Evolutionary conservation across 2,329 filamentous ascomycete species (phyloP).

Genomic region (Daldinia sp.): DNA sequence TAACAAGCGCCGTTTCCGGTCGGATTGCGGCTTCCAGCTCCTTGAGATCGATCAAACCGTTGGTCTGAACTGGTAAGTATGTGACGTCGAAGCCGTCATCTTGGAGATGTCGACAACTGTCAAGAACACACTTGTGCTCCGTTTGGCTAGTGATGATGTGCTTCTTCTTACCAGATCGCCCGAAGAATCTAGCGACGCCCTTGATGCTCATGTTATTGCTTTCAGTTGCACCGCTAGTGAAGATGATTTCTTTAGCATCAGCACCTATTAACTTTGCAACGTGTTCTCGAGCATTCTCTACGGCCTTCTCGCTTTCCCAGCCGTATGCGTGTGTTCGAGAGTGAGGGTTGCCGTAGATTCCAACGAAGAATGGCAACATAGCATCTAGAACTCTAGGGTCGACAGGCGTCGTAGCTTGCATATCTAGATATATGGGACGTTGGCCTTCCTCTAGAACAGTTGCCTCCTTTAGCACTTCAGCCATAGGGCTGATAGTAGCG

Average conservation of each 20-base stretch:
- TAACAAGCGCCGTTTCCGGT: conserved; percentile 90
- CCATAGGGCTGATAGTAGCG: conserved; percentile 81
- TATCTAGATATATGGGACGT: conserved; percentile 95
- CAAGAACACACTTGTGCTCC: conserved; percentile 98
- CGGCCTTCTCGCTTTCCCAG: conserved; percentile 96
- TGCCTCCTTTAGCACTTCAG: conserved; percentile 88
- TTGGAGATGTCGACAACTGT: conserved; percentile 95
- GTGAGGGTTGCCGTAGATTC: conserved; percentile 95
- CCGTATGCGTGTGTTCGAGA: conserved; percentile 97
- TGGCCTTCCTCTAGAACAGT: conserved; percentile 92
- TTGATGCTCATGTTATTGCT: conserved; percentile 99
- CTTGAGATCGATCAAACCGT: conserved; percentile 84
- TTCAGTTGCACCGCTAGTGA: conserved; percentile 97
- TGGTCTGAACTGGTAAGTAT: conserved; percentile 89
- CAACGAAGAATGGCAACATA: conserved; percentile 94
- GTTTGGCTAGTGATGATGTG: conserved; percentile 98
- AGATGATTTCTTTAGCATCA: conserved; percentile 97
- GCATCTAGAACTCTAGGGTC: conserved; percentile 94
- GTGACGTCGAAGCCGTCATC: conserved; percentile 97
- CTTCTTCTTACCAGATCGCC: conserved; percentile 92
- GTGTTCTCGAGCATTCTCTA: conserved; percentile 85
- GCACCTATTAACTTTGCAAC: conserved; percentile 89
- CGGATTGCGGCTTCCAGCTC: conserved; percentile 88
- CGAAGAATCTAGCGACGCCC: conserved; percentile 95
- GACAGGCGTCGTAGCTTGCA: conserved; percentile 95